Evolutionary conservation across 192 early-diverging fungal genomes (phyloP), one percentile per base, ranked within the genome.

Genomic region (Backusella westeae): DNA sequence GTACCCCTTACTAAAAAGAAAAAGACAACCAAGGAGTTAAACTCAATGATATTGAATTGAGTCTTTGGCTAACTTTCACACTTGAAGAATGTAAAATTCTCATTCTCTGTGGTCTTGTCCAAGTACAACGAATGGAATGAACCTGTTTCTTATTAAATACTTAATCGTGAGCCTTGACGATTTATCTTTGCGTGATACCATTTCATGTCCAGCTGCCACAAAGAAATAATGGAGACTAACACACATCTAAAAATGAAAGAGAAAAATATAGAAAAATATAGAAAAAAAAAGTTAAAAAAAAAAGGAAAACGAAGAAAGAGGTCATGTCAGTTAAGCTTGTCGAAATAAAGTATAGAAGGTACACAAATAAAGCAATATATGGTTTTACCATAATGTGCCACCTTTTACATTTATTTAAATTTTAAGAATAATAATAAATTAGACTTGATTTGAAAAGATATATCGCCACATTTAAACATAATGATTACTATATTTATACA

Each of bases 201-300:
- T 26, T 44, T 77, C 76, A 39, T 68, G 67, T 34, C 74, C 74
- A 42, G 39, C 34, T 9, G 74, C 79, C 21, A 76, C 75, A 53
- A 76, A 80, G 29, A 80, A 80, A 9, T 72, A 76, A 65, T 80
- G 74, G 19, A 80, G 70, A 73, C 79, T 80, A 1, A 67, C 52
- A 29, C 70, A 76, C 79, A 80, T 80, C 79, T 80, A 72, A 21
- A 29, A 26, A 56, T 42, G 21, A 53, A 59, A 39, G 26, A 34
- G 66, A 32, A 70, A 76, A 53, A 71, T 21, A 26, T 38, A 59
- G 10, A 23, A 59, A 21, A n/a, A 19, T 1, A 49, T n/a, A 49
- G 46, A 68, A 68, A 38, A 1, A 69, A 34, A 67, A 35, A 17
- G 3, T 0, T 2, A 68, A 69, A 8, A 34, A 69, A 34, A 9